Evolutionary conservation across 2,329 filamentous ascomycete genomes (phyloP).

Genomic region (Ophiostoma sp.): DNA sequence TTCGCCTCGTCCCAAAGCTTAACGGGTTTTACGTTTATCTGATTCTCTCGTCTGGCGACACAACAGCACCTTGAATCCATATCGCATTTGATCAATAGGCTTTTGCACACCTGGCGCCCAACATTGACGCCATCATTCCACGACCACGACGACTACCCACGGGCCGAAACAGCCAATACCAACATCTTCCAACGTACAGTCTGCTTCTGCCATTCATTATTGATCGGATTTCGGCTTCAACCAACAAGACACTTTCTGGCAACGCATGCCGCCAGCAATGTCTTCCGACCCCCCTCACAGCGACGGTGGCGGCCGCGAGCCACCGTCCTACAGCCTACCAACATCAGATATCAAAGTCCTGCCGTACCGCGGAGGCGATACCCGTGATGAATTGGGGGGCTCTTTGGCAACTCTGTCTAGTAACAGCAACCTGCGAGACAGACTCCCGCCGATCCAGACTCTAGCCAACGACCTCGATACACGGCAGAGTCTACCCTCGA

Average conservation of each 20-base stretch:
- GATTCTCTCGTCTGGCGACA: not conserved
- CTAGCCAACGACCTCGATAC: constrained; percentile 18
- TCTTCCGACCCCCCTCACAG: not conserved
- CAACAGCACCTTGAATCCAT: not conserved
- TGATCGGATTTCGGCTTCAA: not conserved
- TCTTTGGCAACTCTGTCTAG: not conserved
- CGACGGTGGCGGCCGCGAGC: constrained; percentile 14
- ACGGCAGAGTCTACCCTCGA: constrained; percentile 31
- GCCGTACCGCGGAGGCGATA: constrained; percentile 15
- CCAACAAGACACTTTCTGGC: not conserved
- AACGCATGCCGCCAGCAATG: not conserved
- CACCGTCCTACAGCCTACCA: not conserved
- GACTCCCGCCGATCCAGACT: constrained; percentile 14
- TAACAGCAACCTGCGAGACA: constrained; percentile 5
- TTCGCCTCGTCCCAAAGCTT: not conserved
- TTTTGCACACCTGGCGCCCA: not conserved
- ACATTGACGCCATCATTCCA: not conserved
- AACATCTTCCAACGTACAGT: not conserved
- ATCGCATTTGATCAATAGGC: not conserved
- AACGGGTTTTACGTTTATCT: not conserved
- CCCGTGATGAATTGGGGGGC: not conserved
- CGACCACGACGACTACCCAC: not conserved
- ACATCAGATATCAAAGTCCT: constrained; percentile 16
- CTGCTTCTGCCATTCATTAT: not conserved
- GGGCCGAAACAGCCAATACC: not conserved